Base-by-base conservation (phyloP, 139 green algal genomes). In the Chlorella ohadii region DNA sequence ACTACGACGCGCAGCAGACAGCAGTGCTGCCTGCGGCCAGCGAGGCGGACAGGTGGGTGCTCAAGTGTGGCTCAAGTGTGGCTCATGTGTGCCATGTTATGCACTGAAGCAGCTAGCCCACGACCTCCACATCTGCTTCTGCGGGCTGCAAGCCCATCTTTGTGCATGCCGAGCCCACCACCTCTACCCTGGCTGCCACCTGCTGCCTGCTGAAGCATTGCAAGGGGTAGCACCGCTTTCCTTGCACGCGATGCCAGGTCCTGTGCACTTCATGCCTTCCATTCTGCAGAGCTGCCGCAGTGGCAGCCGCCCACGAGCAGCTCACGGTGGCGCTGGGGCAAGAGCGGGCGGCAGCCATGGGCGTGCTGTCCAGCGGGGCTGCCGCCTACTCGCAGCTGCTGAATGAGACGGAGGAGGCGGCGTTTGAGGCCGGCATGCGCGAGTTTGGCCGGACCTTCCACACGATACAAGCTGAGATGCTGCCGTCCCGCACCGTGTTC, bases 371-470 rank as follows among this genome's bases (percentile, higher is more conserved):
- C 65, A 90, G 87, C 82, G 86, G 86, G 20, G 31, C 82, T 0
- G 38, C n/a, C 23, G 34, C 44, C 22, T 57, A 55, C 15, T 51
- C 19, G 3, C 25, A 56, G 27, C 15, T 20, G 23, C 65, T 87
- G 38, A 90, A 34, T 11, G 28, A 13, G 0, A 77, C 78, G 11
- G 73, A 90, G 55, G 73, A 90, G 73, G 66, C 56, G n/a, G 47
- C 27, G 6, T 39, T 87, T 28, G n/a, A 66, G n/a, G 75, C 70
- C 59, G 86, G 86, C 20, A 87, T 90, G 64, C 57, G 31, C 20
- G 73, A 83, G 57, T 59, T 78, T 57, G 86, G 86, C 22, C 63
- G 81, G 9, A 76, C 83, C 61, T 90, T 87, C 55, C 74, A 83
- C 44, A 65, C 57, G 11, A 87, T 90, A 17, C 81, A 51, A 22